Conservation (phyloP, 495 filamentous ascomycete species). For the Schizothecium vesticola region DNA sequence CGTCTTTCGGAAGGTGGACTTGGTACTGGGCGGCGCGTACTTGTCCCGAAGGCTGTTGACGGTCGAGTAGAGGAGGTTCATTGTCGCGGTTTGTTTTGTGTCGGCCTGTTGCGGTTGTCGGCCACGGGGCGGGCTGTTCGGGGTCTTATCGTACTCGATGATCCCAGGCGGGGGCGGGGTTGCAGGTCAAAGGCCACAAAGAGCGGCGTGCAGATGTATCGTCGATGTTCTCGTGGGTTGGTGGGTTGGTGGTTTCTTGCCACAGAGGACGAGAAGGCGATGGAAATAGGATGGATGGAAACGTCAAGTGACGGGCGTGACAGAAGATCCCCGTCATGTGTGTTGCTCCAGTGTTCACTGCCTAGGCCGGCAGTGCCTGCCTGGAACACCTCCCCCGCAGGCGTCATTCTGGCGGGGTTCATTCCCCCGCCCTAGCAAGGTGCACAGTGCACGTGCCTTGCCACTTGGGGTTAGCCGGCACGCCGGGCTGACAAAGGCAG, state of each 20-base stretch:
- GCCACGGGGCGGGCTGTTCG: neutral
- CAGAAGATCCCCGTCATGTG: neutral
- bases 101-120: neutral
- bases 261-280: neutral
- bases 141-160: neutral
- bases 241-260: neutral
- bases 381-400: neutral
- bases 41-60: conserved; percentile 82
- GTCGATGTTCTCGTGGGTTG: neutral
- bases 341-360: no score
- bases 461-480: neutral
- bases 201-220: neutral
- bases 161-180: neutral
- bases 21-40: conserved; percentile 80
- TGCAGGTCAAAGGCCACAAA: neutral
- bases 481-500: no score
- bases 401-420: neutral
- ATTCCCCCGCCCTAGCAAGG: neutral
- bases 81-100: conserved; percentile 20
- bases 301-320: neutral
- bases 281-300: neutral
- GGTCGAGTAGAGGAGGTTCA: conserved; percentile 68
- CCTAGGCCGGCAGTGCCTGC: no score
- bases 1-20: conserved; percentile 85
- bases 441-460: neutral